Conservation (phyloP, 345 rosid species). For the Eucalyptus globulus region DNA sequence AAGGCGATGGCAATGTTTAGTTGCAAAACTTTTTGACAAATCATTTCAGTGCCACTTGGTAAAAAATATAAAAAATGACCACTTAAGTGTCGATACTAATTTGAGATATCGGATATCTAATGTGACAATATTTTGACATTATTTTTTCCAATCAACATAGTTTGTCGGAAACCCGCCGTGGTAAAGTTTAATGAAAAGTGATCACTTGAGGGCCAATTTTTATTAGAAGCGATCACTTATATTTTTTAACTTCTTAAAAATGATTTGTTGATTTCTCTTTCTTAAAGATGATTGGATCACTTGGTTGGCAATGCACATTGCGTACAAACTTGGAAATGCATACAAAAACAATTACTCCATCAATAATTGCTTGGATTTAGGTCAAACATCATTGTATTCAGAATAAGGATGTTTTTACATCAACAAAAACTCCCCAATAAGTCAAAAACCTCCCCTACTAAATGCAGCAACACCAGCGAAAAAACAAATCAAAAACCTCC, state of each 20-base stretch:
- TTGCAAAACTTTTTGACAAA: too few species aligned
- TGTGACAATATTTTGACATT: accelerated
- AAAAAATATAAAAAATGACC: too few species aligned
- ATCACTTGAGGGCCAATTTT: neutral
- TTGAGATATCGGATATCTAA: too few species aligned
- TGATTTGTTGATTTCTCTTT: neutral
- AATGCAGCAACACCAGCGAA: too few species aligned
- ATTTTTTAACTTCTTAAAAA: too few species aligned
- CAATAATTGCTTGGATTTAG: too few species aligned
- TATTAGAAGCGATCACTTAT: neutral
- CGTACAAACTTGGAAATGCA: neutral
- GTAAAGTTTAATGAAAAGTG: too few species aligned
- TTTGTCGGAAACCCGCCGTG: neutral
- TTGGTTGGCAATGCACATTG: neutral
- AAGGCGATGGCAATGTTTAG: neutral
- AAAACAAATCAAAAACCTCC: too few species aligned
- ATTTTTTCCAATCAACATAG: too few species aligned
- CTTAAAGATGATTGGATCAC: neutral
- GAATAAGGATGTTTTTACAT: neutral
- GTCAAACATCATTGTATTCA: neutral
- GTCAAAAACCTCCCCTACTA: neutral
- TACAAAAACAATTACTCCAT: neutral
- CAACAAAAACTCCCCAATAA: neutral
- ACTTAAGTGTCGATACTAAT: too few species aligned
- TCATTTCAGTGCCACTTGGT: neutral